Evolutionary conservation across 495 filamentous ascomycete species (phyloP).

Genomic region (Xylaria nigripes): DNA sequence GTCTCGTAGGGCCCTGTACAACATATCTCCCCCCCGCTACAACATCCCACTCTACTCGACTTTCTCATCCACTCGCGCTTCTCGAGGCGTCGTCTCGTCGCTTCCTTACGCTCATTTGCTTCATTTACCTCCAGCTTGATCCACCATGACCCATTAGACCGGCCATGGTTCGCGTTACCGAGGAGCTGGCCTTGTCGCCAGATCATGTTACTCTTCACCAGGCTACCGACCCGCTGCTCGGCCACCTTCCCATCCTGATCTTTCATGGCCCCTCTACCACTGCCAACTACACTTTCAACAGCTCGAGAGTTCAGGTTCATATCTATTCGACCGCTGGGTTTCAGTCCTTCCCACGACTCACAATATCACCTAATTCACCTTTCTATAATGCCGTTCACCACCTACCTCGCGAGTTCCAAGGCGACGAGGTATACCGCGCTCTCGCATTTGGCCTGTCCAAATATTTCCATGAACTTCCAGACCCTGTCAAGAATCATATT

Average conservation of each 20-base stretch:
- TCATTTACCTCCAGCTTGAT: conserved; percentile 14
- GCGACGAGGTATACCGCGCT: conserved; percentile 80
- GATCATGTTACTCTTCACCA: conserved; percentile 75
- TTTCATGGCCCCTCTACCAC: conserved; percentile 82
- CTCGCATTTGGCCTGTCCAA: conserved; percentile 86
- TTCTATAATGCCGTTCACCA: conserved; percentile 86
- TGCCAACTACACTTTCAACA: conserved; percentile 74
- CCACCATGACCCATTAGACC: conserved; percentile 35
- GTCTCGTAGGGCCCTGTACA: conserved; percentile 3
- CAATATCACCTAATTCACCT: conserved; percentile 88
- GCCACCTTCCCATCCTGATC: conserved; percentile 64
- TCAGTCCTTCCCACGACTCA: conserved; percentile 79
- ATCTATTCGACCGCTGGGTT: conserved; percentile 83
- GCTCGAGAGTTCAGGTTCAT: conserved; percentile 86
- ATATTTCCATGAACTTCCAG: conserved; percentile 83
- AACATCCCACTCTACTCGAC: background rate
- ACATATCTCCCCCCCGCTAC: background rate
- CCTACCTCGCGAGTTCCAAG: conserved; percentile 88
- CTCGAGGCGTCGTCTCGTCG: conserved; percentile 1
- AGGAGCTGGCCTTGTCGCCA: conserved; percentile 59
- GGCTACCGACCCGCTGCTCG: conserved; percentile 66
- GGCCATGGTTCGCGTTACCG: conserved; percentile 60
- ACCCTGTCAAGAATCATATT: conserved; percentile 57
- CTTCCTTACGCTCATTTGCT: conserved; percentile 12
- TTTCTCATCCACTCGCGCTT: background rate